Conservation (phyloP, 352 stramenopile genomes). For the Aphanomyces cochlioides region DNA sequence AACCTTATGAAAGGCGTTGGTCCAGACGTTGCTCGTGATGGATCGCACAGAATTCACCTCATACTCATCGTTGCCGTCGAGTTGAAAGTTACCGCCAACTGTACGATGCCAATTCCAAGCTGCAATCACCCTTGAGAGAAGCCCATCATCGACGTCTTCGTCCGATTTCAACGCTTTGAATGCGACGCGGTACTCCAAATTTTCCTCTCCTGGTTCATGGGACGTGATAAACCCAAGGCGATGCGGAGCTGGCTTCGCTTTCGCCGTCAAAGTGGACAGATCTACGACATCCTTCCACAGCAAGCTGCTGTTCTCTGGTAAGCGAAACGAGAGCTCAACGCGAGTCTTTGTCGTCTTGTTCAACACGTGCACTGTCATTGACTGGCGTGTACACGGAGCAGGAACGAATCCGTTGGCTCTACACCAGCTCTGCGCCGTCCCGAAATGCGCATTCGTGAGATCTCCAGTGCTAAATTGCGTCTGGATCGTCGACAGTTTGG, state of each 20-base stretch:
- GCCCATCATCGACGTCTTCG: not conserved
- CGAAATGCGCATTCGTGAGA: not conserved
- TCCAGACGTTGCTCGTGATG: not conserved
- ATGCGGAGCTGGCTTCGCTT: not conserved
- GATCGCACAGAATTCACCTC: not conserved
- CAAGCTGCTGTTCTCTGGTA: not conserved
- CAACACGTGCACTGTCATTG: not conserved
- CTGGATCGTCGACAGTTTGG: not conserved
- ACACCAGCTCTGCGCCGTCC: not conserved
- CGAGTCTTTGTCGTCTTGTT: not conserved
- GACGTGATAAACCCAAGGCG: not conserved
- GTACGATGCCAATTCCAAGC: not conserved
- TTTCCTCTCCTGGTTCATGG: not conserved
- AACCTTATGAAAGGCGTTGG: not conserved
- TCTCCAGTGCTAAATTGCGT: conserved; percentile 1
- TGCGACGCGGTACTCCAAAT: not conserved
- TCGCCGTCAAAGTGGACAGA: not conserved
- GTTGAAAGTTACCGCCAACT: not conserved
- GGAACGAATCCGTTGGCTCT: not conserved
- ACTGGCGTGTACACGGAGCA: not conserved
- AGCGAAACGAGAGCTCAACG: not conserved
- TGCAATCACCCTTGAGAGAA: not conserved
- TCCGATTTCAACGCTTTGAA: not conserved
- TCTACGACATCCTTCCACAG: not conserved
- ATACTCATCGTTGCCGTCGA: not conserved